A percentile compares a stretch with the other conserved stretches of the same genome.
These are phyloP conservation scores for Aleurites moluccanus DNA, from an alignment of 441 rosid genomes.

Conservation along the genomic window DNA sequence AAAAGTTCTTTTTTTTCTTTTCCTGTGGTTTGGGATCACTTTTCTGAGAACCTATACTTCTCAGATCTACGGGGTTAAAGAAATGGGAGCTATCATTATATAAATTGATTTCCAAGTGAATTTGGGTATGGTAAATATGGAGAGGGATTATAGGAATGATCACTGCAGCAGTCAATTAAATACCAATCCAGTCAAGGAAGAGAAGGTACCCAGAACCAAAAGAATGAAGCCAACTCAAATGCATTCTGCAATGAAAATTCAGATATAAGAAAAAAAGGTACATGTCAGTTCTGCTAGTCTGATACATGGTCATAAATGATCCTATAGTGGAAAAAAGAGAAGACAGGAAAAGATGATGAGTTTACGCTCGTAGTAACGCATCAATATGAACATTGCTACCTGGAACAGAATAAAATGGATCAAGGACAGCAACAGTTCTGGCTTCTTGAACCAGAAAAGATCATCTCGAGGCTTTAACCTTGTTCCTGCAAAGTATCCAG, in stretches of 20 bases:
- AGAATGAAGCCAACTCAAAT: slow-evolving; percentile 71
- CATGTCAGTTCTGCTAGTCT: slow-evolving; percentile 18
- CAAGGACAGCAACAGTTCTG: slow-evolving; percentile 55
- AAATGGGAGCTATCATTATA: not conserved
- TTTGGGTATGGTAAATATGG: not conserved
- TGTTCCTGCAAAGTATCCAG: slow-evolving; percentile 51
- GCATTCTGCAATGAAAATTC: slow-evolving; percentile 34
- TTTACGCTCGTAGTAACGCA: slow-evolving; percentile 13
- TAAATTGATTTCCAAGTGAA: slow-evolving; percentile 8
- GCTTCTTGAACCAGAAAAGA: slow-evolving; percentile 74
- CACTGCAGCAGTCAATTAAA: slow-evolving; percentile 8
- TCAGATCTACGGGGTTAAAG: not conserved
- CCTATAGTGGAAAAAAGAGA: slow-evolving; percentile 31
- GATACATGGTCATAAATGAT: not conserved
- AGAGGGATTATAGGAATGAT: not conserved
- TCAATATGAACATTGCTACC: slow-evolving; percentile 35
- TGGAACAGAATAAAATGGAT: slow-evolving; percentile 86
- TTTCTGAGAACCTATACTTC: not conserved
- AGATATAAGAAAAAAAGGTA: slow-evolving; percentile 18
- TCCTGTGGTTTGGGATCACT: not conserved
- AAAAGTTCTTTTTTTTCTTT: not conserved
- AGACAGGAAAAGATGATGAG: slow-evolving; percentile 40
- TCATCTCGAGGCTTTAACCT: slow-evolving; percentile 78
- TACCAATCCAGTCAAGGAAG: slow-evolving; percentile 24
- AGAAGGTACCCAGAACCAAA: slow-evolving; percentile 89